Conservation (phyloP, 1,284 basidiomycete genomes). For the Fomitopsis betulina region DNA sequence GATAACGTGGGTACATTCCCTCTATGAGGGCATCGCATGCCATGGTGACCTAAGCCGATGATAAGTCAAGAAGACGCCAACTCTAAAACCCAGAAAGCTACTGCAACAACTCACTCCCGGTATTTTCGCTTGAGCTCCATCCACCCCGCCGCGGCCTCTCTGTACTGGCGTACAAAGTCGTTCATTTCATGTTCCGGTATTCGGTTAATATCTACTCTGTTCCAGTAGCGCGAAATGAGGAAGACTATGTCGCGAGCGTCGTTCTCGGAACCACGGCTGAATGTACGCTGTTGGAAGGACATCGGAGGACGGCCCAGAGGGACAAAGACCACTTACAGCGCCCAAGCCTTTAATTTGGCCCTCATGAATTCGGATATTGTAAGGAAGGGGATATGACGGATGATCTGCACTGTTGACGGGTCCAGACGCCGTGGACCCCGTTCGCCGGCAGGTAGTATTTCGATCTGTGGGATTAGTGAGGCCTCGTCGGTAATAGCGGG, state of each 20-base stretch:
- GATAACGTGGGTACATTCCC: not conserved
- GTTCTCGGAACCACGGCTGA: constrained; percentile 56
- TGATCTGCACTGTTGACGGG: constrained; percentile 52
- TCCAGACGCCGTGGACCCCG: constrained; percentile 71
- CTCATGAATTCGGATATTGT: constrained; percentile 75
- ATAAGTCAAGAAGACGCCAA: constrained; percentile 4
- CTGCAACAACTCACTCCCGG: constrained; percentile 31
- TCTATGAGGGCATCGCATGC: not conserved
- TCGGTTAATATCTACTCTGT: constrained; percentile 73
- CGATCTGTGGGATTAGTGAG: constrained; percentile 48
- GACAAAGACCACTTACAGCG: constrained; percentile 48
- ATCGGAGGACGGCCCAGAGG: constrained; percentile 12
- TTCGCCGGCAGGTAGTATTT: constrained; percentile 76
- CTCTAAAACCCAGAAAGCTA: not conserved
- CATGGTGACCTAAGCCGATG: constrained; percentile 5
- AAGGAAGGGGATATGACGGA: constrained; percentile 69
- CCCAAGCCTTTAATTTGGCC: constrained; percentile 74
- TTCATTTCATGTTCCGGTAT: constrained; percentile 79
- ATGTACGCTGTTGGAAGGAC: constrained; percentile 1
- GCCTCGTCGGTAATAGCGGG: not conserved
- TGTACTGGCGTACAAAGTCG: constrained; percentile 53
- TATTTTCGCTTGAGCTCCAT: constrained; percentile 67
- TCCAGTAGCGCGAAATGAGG: constrained; percentile 67
- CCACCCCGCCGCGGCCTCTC: constrained; percentile 60
- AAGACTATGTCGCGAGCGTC: constrained; percentile 73